Evolutionary conservation across 139 green algal genomes (phyloP).

Genomic region (Closterium sp.): DNA sequence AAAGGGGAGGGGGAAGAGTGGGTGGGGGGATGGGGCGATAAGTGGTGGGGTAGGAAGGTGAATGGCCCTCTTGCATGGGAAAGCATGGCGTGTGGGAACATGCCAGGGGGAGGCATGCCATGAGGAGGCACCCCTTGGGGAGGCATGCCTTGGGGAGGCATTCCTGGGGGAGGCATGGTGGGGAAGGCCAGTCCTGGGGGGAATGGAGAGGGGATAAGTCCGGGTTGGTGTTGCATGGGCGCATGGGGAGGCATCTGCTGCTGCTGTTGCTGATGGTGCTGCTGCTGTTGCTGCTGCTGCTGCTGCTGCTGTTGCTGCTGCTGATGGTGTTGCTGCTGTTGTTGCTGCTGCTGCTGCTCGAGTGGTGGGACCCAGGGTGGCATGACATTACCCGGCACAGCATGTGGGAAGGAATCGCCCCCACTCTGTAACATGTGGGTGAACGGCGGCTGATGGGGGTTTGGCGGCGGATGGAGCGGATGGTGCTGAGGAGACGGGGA

Average conservation of each 20-base stretch:
- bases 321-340: no score
- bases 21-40: not conserved
- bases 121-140: no score
- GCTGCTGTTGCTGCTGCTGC: no score
- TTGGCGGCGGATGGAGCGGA: not conserved
- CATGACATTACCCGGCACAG: not conserved
- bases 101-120: not conserved
- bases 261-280: no score
- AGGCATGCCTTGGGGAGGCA: no score
- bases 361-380: not conserved
- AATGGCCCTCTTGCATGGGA: not conserved
- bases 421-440: not conserved
- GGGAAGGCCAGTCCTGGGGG: not conserved
- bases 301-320: not conserved
- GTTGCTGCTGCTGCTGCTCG: not conserved
- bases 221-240: not conserved
- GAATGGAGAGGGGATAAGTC: not conserved
- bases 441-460: not conserved
- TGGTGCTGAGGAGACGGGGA: not conserved
- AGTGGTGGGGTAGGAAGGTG: not conserved
- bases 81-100: not conserved
- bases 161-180: not conserved
- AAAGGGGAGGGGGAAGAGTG: not conserved
- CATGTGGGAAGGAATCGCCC: not conserved
- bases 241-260: not conserved